phyloP scores from a whole-genome alignment of 1,284 basidiomycete species.

The Cryptococcus maquisensis region DNA sequence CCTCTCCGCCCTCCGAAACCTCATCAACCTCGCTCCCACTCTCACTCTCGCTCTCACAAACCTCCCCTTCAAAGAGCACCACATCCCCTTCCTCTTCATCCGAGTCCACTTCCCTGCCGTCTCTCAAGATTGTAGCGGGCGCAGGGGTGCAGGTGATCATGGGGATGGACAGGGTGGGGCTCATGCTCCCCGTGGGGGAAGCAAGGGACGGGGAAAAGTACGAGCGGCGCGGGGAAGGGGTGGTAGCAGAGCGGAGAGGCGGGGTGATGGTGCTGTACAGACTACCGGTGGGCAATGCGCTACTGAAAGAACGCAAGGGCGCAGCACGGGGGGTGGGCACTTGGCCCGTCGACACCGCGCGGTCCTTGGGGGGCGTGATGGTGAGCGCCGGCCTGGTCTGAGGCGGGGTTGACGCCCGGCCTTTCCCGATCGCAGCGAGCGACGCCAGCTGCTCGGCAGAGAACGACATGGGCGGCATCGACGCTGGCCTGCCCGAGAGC shows the following conservation, averaged over 20 bases:
- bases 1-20: conserved; percentile 22
- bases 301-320: not conserved
- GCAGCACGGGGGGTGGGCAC: not conserved
- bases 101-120: conserved; percentile 36
- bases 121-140: conserved; percentile 14
- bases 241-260: not conserved
- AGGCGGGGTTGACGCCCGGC: not conserved
- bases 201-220: conserved; percentile 6
- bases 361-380: conserved; percentile 25
- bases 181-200: conserved; percentile 20
- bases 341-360: not conserved
- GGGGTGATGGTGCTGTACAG: conserved; percentile 5
- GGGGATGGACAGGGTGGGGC: conserved; percentile 35
- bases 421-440: conserved; percentile 9
- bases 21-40: conserved; percentile 5
- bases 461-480: conserved; percentile 27
- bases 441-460: conserved; percentile 9
- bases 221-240: conserved; percentile 4
- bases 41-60: conserved; percentile 5
- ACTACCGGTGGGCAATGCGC: conserved; percentile 11
- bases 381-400: conserved; percentile 13
- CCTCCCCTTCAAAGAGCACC: conserved; percentile 20
- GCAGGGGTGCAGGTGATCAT: conserved; percentile 48
- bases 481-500: conserved; percentile 28
- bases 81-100: conserved; percentile 39